Conservation (phyloP, 495 filamentous ascomycete genomes). For the Thermothielavioides terrestris region DNA sequence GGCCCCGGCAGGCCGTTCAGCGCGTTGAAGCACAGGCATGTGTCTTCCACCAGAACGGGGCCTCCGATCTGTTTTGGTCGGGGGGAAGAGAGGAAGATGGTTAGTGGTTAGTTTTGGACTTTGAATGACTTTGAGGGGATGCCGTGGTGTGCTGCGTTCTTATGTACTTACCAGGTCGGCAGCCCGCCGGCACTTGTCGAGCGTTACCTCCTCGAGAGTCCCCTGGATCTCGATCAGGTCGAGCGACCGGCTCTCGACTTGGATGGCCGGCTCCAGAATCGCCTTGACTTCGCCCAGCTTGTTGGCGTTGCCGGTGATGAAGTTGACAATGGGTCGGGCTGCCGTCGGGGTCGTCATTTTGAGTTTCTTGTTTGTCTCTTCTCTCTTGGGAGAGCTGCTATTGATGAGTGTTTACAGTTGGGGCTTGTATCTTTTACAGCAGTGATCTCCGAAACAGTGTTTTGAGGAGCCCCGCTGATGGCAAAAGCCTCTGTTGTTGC, state of each 20-base stretch:
- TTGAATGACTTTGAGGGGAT: too few species aligned
- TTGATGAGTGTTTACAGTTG: background rate
- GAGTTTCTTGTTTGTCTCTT: slow-evolving; percentile 7
- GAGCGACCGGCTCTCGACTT: slow-evolving; percentile 62
- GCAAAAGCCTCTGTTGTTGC: slow-evolving; percentile 10
- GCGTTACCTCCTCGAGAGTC: slow-evolving; percentile 80
- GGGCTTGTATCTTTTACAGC: background rate
- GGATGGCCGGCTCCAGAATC: slow-evolving; percentile 67
- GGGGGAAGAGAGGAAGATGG: background rate
- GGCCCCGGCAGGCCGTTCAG: slow-evolving; percentile 86
- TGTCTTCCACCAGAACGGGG: slow-evolving; percentile 93
- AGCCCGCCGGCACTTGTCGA: slow-evolving; percentile 76
- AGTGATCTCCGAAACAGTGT: too few species aligned
- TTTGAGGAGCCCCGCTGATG: background rate
- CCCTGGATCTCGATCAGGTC: slow-evolving; percentile 89
- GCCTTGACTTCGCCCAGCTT: slow-evolving; percentile 82
- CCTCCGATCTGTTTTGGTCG: slow-evolving; percentile 54
- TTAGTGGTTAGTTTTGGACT: background rate
- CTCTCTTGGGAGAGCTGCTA: background rate
- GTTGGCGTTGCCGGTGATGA: slow-evolving; percentile 93
- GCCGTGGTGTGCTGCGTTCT: background rate
- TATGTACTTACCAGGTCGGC: slow-evolving; percentile 48
- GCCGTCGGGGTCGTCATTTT: slow-evolving; percentile 11
- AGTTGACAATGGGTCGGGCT: slow-evolving; percentile 52
- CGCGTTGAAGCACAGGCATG: slow-evolving; percentile 84